Evolutionary conservation across 2,329 filamentous ascomycete species (phyloP).

Genomic region (Penicillium vulpinum): DNA sequence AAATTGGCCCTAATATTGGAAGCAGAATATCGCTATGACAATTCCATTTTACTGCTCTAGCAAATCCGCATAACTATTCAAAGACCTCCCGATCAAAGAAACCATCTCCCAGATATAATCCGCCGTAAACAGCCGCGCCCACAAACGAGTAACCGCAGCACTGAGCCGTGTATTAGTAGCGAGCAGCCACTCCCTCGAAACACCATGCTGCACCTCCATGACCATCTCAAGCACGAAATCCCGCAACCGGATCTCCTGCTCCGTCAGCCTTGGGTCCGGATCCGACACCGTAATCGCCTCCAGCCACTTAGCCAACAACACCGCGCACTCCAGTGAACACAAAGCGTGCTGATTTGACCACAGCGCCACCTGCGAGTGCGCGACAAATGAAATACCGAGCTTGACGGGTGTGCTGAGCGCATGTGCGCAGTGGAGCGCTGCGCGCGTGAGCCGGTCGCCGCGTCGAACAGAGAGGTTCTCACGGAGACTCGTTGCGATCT

Average conservation of each 20-base stretch:
- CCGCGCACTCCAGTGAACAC: slow-evolving; percentile 56
- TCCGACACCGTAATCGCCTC: slow-evolving; percentile 31
- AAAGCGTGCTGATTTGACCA: slow-evolving; percentile 60
- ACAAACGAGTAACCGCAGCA: slow-evolving; percentile 34
- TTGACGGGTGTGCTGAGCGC: slow-evolving; percentile 58
- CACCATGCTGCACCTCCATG: slow-evolving; percentile 36
- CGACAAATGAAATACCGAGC: slow-evolving; percentile 56
- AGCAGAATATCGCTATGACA: not conserved
- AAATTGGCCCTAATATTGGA: not conserved
- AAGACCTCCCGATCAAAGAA: slow-evolving; percentile 36
- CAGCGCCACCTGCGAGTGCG: slow-evolving; percentile 56
- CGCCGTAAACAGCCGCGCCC: slow-evolving; percentile 37
- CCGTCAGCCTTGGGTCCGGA: slow-evolving; percentile 29
- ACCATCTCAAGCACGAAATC: slow-evolving; percentile 42
- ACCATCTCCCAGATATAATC: slow-evolving; percentile 42
- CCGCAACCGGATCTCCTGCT: slow-evolving; percentile 35
- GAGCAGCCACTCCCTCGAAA: slow-evolving; percentile 33
- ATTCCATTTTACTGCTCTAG: slow-evolving; percentile 19
- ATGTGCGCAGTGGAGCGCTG: slow-evolving; percentile 56
- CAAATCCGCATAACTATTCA: slow-evolving; percentile 36
- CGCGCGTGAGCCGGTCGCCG: slow-evolving; percentile 47
- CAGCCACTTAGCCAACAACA: slow-evolving; percentile 53
- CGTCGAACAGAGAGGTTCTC: slow-evolving; percentile 44
- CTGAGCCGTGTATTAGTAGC: slow-evolving; percentile 35
- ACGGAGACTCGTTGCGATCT: slow-evolving; percentile 33